Evolutionary conservation across 2,329 filamentous ascomycete genomes (phyloP), one percentile per base, ranked within the genome.

Genomic region (Elsinoe ampelina): DNA sequence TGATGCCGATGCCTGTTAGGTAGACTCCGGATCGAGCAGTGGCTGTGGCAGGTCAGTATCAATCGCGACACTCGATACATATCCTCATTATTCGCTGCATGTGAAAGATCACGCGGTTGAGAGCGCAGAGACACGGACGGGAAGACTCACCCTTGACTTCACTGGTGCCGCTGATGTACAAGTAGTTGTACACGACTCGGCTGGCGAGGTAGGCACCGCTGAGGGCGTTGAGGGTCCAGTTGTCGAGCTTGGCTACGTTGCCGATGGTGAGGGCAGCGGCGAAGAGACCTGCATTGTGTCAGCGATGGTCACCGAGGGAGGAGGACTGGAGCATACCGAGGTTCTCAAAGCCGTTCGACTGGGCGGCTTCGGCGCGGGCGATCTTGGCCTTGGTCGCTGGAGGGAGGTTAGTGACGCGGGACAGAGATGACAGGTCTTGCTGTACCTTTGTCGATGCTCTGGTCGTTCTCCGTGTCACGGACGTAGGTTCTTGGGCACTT

Each of bases 311-410:
- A 5, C 7, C 7, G 8, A 7, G 26, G 26, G 26, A 30, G 7
- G 8, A 8, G 7, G 26, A 7, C 2, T 30, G 5, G 7, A 30
- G 26, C 26, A 30, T 30, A 30, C 26, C 68, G 4, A 75, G 54
- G 50, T 71, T 73, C 60, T 74, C 72, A 39, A 71, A 67, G 13
- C 68, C 67, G 54, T 73, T 74, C 7, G 59, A 57, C 57, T 67
- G 64, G 2, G 72, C 72, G 5, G 64, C 66, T 62, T 74, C 71
- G 30, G 68, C 67, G 20, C 71, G 67, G 35, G 64, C 43, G 55
- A 74, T 67, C 2, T 55, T 61, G 32, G 60, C 64, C 59, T 70
- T 71, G 54, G 65, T 70, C 57, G 63, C 62, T 60, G 60, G 48
- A 8, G n/a, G 17, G 6, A n/a, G 3, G 11, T 34, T n/a, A 51